A percentile compares a stretch with the other conserved stretches of the same genome.
Conservation (phyloP, 2,329 filamentous ascomycete genomes). For the Botryosphaeria dothidea region DNA sequence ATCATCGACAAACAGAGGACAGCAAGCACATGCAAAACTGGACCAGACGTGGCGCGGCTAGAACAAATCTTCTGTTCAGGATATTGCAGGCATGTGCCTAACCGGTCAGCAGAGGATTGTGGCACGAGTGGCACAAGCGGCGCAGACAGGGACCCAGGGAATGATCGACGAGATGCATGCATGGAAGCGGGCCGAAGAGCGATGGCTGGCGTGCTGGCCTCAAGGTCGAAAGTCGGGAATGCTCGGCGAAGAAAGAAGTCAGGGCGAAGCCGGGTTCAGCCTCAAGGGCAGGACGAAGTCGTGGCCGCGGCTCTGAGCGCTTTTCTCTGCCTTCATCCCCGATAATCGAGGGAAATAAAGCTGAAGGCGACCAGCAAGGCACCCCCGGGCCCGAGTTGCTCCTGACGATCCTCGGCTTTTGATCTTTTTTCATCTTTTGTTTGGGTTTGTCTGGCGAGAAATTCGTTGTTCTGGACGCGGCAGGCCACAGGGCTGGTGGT, state of each 20-base stretch:
- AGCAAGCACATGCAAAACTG: not conserved
- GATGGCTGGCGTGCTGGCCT: not conserved
- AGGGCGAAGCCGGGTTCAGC: not conserved
- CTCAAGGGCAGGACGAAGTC: not conserved
- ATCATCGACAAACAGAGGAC: not conserved
- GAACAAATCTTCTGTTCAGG: not conserved
- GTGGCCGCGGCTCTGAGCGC: not conserved
- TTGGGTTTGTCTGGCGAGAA: not conserved
- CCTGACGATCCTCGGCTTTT: not conserved
- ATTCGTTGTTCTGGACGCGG: not conserved
- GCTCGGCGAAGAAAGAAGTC: not conserved
- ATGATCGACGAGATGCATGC: not conserved
- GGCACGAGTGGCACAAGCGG: not conserved
- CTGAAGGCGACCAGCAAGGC: too few species aligned
- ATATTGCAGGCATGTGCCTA: not conserved
- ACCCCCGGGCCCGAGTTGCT: too few species aligned
- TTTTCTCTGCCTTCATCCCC: not conserved
- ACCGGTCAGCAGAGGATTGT: conserved; percentile 13
- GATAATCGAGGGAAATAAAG: not conserved
- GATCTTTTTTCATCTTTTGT: not conserved
- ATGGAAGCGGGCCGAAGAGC: conserved; percentile 1
- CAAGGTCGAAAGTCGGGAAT: not conserved
- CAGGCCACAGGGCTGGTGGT: not conserved
- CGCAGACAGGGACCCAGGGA: not conserved
- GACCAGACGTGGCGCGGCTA: not conserved